Evolutionary conservation across 1,284 basidiomycete genomes (phyloP).

Genomic region (Athelia psychrophila): DNA sequence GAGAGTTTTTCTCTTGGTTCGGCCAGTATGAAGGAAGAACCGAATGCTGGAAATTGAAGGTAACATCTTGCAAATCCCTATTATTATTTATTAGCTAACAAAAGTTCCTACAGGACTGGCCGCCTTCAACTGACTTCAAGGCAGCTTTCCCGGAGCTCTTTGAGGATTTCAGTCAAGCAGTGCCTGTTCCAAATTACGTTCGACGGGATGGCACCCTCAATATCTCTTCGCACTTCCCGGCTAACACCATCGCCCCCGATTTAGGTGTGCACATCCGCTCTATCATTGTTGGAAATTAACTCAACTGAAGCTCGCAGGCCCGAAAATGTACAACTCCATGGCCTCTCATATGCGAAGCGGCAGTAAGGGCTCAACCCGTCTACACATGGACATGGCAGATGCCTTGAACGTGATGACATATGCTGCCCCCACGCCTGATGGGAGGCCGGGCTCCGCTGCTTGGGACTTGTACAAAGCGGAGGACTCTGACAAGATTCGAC

Average conservation of each 20-base stretch:
- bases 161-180: conserved; percentile 78
- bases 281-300: conserved; percentile 23
- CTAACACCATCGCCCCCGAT: conserved; percentile 82
- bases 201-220: conserved; percentile 87
- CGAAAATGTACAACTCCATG: conserved; percentile 82
- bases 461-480: conserved; percentile 91
- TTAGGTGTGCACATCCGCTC: conserved; percentile 52
- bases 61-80: conserved; percentile 19
- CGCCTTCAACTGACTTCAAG: conserved; percentile 82
- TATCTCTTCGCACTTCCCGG: conserved; percentile 85
- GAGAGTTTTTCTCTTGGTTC: conserved; percentile 80
- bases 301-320: conserved; percentile 41
- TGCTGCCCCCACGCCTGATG: conserved; percentile 59
- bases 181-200: conserved; percentile 88
- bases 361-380: conserved; percentile 79
- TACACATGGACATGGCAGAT: conserved; percentile 98
- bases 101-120: conserved; percentile 79
- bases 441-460: conserved; percentile 75
- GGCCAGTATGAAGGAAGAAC: conserved; percentile 58
- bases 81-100: conserved; percentile 5
- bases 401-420: conserved; percentile 91
- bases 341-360: conserved; percentile 59
- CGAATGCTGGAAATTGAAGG: conserved; percentile 83
- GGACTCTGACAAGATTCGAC: conserved; percentile 77
- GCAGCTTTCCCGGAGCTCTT: conserved; percentile 84